Conservation (phyloP, 176 grass and related monocot genomes). For the Thalia dealbata region DNA sequence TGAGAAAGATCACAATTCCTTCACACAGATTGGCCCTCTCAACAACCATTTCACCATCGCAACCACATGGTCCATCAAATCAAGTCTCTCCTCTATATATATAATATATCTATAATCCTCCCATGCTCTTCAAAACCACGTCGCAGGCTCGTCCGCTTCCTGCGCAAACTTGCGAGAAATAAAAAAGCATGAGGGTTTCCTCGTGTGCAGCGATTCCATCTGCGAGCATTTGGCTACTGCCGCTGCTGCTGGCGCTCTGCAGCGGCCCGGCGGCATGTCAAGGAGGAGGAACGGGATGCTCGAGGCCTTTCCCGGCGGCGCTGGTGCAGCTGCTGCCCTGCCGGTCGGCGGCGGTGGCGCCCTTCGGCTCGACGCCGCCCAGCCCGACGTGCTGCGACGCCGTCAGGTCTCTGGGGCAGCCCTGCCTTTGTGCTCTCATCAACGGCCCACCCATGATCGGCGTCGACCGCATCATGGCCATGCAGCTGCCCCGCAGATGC, state of each 20-base stretch:
- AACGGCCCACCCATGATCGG: constrained; percentile 34
- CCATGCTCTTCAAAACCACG: too few relatives aligned
- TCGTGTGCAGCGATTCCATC: neutral
- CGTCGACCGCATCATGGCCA: constrained; percentile 29
- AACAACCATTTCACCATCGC: too few relatives aligned
- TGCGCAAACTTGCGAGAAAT: too few relatives aligned
- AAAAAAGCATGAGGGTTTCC: constrained; percentile 21
- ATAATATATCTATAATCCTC: too few relatives aligned
- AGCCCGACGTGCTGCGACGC: constrained; percentile 35
- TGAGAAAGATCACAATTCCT: too few relatives aligned
- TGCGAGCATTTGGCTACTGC: neutral
- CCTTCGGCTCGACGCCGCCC: constrained; percentile 36
- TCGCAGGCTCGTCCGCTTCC: too few relatives aligned
- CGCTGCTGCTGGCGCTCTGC: constrained; percentile 12
- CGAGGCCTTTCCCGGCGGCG: constrained; percentile 16
- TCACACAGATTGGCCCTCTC: too few relatives aligned
- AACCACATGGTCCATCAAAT: too few relatives aligned
- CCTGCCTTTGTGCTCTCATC: constrained; percentile 39
- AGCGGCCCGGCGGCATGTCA: neutral
- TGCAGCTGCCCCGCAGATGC: constrained; percentile 34
- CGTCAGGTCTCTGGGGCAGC: constrained; percentile 30
- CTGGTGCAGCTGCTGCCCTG: constrained; percentile 46
- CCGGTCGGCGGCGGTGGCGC: constrained; percentile 33
- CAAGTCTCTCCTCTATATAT: too few relatives aligned
- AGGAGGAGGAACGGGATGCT: constrained; percentile 6